Conservation (phyloP, 768 basidiomycete genomes). For the Pisolithus marmoratus region DNA sequence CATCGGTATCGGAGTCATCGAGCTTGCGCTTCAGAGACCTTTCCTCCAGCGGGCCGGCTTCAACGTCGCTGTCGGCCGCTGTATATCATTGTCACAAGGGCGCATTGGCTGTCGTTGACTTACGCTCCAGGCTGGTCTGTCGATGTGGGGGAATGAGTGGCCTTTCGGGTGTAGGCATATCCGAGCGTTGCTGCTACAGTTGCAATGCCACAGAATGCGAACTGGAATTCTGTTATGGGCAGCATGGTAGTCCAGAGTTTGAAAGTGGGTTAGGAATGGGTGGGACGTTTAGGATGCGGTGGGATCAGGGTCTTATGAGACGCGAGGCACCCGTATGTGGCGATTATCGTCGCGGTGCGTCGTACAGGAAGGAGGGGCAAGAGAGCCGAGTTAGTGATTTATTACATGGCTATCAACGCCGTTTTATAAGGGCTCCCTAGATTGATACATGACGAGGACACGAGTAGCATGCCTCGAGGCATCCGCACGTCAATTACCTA, state of each 20-base stretch:
- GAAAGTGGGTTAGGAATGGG: conserved; percentile 4
- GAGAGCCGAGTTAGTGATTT: conserved; percentile 4
- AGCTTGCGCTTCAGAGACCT: conserved; percentile 29
- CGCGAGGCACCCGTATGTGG: conserved; percentile 3
- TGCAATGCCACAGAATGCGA: conserved; percentile 51
- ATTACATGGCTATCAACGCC: conserved; percentile 19
- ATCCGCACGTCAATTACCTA: conserved; percentile 15
- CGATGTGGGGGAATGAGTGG: conserved; percentile 12
- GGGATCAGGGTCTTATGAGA: conserved; percentile 8
- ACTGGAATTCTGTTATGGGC: conserved; percentile 47
- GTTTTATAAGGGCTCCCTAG: conserved; percentile 25
- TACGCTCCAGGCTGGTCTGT: conserved; percentile 21
- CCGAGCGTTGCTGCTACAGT: conserved; percentile 57
- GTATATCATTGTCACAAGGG: conserved; percentile 23
- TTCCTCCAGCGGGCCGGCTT: conserved; percentile 21
- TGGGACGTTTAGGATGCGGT: conserved; percentile 15
- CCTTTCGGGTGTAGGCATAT: conserved; percentile 48
- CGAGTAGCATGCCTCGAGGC: conserved; percentile 29
- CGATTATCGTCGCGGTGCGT: conserved; percentile 16
- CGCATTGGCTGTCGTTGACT: conserved; percentile 26
- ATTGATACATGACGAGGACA: conserved; percentile 19
- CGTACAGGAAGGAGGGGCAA: conserved; percentile 16
- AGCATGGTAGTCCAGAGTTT: conserved; percentile 31
- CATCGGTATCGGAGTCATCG: conserved; percentile 19
- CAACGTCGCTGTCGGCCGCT: conserved; percentile 28